Evolutionary conservation across 768 basidiomycete genomes (phyloP).

Genomic region (Tulasnella sp.): DNA sequence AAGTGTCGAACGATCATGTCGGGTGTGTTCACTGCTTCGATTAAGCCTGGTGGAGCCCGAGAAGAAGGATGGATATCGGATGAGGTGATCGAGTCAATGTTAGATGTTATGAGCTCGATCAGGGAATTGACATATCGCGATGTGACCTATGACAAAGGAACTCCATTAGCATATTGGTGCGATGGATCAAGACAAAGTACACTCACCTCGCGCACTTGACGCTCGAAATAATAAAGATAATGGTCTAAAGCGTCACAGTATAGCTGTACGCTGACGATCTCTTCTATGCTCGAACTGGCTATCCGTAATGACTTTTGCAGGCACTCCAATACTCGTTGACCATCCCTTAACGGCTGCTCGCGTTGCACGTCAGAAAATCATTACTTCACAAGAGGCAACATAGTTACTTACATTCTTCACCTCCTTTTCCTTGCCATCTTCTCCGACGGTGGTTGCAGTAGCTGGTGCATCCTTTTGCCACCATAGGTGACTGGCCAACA

Average conservation of each 20-base stretch:
- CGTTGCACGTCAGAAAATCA: not conserved
- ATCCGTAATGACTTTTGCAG: conserved; percentile 93
- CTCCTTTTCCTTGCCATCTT: not conserved
- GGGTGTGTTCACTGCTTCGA: conserved; percentile 85
- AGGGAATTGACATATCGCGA: conserved; percentile 94
- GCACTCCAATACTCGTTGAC: conserved; percentile 94
- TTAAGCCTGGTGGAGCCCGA: conserved; percentile 72
- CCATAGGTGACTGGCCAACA: conserved; percentile 93
- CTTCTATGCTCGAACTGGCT: conserved; percentile 92
- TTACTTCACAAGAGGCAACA: not conserved
- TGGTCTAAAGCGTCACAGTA: conserved; percentile 94
- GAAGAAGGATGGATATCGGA: conserved; percentile 81
- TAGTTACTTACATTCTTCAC: conserved; percentile 1
- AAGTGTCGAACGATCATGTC: conserved; percentile 94
- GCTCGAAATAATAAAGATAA: conserved; percentile 93
- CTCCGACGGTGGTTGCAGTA: not conserved
- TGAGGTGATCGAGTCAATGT: conserved; percentile 81
- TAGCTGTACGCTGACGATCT: conserved; percentile 89
- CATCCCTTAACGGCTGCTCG: conserved; percentile 46
- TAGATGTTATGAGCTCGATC: conserved; percentile 87
- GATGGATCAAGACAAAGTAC: not conserved
- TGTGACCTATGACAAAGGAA: conserved; percentile 47
- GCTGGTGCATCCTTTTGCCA: conserved; percentile 58
- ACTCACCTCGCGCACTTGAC: conserved; percentile 78
- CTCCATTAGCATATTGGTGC: not conserved